phyloP scores from a whole-genome alignment of 805 yeast species.

The Yarrowia divulgata region DNA sequence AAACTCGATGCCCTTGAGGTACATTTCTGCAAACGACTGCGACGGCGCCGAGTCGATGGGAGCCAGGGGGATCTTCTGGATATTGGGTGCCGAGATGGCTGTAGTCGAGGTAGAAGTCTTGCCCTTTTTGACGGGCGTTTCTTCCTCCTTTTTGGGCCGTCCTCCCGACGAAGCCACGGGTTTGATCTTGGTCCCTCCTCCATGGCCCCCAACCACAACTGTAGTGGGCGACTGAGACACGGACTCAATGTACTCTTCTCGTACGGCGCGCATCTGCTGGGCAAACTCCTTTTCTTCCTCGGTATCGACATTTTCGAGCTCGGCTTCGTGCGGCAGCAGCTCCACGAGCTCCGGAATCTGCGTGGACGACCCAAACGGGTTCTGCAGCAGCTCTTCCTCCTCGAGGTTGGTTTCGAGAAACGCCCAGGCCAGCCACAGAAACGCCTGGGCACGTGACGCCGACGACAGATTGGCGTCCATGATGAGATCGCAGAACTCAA shows the following conservation, averaged over 20 bases:
- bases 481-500: conserved; percentile 76
- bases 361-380: conserved; percentile 65
- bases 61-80: conserved; percentile 20
- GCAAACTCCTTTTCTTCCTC: conserved; percentile 56
- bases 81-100: neutral
- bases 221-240: conserved; percentile 37
- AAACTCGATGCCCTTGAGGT: conserved; percentile 32
- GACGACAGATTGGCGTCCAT: conserved; percentile 69
- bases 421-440: conserved; percentile 84
- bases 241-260: conserved; percentile 51
- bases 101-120: neutral
- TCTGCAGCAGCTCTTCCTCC: conserved; percentile 57
- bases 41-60: conserved; percentile 14
- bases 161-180: conserved; percentile 8
- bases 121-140: conserved; percentile 30
- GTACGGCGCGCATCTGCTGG: conserved; percentile 52
- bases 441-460: conserved; percentile 68
- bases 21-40: conserved; percentile 31
- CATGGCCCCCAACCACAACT: conserved; percentile 22
- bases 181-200: conserved; percentile 32
- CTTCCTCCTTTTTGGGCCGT: conserved; percentile 25
- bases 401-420: conserved; percentile 76
- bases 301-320: conserved; percentile 55
- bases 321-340: conserved; percentile 48
- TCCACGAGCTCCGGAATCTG: conserved; percentile 52